These are phyloP conservation scores for Acidomyces sp. DNA, from an alignment of 495 filamentous ascomycete species.

Conservation along the genomic window DNA sequence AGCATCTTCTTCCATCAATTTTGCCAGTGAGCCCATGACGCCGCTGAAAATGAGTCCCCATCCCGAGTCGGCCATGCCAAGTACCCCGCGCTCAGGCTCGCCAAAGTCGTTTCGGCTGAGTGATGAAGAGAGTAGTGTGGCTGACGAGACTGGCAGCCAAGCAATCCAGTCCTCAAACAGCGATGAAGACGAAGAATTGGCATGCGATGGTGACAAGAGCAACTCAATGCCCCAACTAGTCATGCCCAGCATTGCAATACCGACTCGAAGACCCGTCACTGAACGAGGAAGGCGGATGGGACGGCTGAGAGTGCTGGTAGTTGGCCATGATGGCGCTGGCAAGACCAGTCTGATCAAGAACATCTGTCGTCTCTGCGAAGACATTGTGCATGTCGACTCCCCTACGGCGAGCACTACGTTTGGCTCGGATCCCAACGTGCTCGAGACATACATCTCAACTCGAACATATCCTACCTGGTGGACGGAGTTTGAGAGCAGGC, in stretches of 20 bases:
- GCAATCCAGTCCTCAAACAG: conserved; percentile 29
- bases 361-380: conserved; percentile 85
- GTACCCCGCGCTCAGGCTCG: conserved; percentile 35
- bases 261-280: conserved; percentile 84
- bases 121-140: conserved; percentile 35
- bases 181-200: conserved; percentile 35
- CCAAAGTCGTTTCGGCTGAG: conserved; percentile 39
- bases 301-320: conserved; percentile 73
- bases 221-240: conserved; percentile 59
- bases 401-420: neutral
- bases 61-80: conserved; percentile 29
- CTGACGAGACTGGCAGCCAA: conserved; percentile 41
- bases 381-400: conserved; percentile 56
- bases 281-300: conserved; percentile 72
- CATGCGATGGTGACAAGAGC: conserved; percentile 22
- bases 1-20: conserved; percentile 23
- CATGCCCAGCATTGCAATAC: conserved; percentile 96
- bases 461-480: conserved; percentile 89
- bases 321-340: conserved; percentile 72
- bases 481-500: conserved; percentile 73
- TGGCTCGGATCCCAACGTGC: conserved; percentile 28
- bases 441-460: conserved; percentile 85
- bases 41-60: conserved; percentile 40
- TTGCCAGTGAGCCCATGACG: conserved; percentile 40
- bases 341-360: conserved; percentile 89